Base-by-base conservation (phyloP, 1,284 basidiomycete species). In the Apiotrichum mycotoxinovorans region DNA sequence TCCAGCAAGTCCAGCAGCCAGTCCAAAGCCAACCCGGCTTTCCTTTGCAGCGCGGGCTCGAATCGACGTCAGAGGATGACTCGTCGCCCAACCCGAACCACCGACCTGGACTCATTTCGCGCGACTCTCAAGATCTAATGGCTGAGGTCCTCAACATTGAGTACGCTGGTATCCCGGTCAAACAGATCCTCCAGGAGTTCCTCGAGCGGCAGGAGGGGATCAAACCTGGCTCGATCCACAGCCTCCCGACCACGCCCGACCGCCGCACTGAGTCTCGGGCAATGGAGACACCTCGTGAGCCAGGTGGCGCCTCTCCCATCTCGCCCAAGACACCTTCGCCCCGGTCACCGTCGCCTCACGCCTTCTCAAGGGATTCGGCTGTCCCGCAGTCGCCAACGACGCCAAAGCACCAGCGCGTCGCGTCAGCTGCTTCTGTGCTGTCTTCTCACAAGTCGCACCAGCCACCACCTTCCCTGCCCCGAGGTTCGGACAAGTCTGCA, bases 121-220 rank as follows among this genome's bases (percentile, higher is more conserved):
- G 46, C 20, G 46, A 48, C 33, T 35, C 33, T 7, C 46, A 35
- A 12, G 46, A 48, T 4, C 33, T 48, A 12, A 35, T 48, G 30
- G 46, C 46, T 14, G 46, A 48, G 22, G 46, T 48, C 4, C 46
- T 48, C 33, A 48, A 48, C 11, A 25, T 37, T 20, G 30, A 48
- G 27, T 48, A 48, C 22, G 46, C 46, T 0, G 46, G 46, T 17
- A 30, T 48, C 23, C 42, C 40, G n/a, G 33, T 44, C 12, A 44
- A 34, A 14, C 40, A 52, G 51, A 48, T 48, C 34, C 27, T 52
- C 12, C 23, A 44, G 15, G 41, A 42, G 27, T 55, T 55, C 30
- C 38, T 20, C 5, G 46, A 34, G 23, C 23, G 53, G 38, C 40
- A 35, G 14, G 20, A 41, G 46, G 15, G 15, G 37, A 3, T 46